Evolutionary conservation across 768 basidiomycete species (phyloP).

Genomic region (Rhizopogon vesiculosus): DNA sequence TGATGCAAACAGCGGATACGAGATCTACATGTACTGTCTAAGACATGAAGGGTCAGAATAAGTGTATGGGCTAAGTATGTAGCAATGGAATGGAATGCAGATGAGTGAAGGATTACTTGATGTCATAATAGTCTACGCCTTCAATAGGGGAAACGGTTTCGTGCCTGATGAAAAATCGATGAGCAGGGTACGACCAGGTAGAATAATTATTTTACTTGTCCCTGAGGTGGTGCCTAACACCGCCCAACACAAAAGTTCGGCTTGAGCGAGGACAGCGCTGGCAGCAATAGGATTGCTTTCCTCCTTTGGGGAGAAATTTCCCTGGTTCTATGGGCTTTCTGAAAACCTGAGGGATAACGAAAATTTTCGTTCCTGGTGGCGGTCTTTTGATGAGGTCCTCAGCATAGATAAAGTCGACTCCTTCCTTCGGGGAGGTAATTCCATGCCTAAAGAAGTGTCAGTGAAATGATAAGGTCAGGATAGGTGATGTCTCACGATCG

Average conservation of each 20-base stretch:
- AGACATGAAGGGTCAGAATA: background rate
- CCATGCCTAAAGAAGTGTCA: background rate
- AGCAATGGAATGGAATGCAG: background rate
- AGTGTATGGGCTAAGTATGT: background rate
- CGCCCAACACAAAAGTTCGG: background rate
- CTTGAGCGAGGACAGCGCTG: background rate
- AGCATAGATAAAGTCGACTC: background rate
- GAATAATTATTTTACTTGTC: background rate
- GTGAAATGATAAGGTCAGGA: background rate
- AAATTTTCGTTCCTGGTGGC: background rate
- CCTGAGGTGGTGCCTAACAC: background rate
- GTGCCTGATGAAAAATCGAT: background rate
- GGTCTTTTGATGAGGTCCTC: background rate
- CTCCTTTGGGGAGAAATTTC: background rate
- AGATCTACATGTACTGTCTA: background rate
- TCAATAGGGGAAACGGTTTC: background rate
- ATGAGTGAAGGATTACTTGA: background rate
- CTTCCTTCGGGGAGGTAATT: background rate
- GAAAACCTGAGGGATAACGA: background rate
- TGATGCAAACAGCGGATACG: background rate
- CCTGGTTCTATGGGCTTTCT: background rate
- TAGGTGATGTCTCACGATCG: background rate
- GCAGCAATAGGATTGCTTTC: background rate
- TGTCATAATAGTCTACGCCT: background rate
- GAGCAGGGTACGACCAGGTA: background rate